Base-by-base conservation (phyloP, 78 protist genomes). In the Emiliania huxleyi region DNA sequence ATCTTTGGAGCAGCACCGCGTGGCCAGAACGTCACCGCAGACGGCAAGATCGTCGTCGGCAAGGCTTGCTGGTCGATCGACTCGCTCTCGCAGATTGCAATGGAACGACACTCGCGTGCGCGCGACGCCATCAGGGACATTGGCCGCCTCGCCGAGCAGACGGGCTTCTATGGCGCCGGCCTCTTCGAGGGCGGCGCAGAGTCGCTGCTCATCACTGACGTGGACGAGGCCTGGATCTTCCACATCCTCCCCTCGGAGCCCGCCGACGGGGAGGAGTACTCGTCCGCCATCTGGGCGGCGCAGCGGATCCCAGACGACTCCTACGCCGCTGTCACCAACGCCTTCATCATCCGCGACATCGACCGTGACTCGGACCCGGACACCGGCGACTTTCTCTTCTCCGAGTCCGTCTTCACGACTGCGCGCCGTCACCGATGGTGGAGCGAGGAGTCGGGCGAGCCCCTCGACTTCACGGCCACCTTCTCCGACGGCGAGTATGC, bases 271-370 rank as follows among this genome's bases (percentile, higher is more conserved):
- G 23, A 15, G 4, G 40, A 69, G 77, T n/a, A 37, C 43, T n/a
- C 43, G 18, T 55, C 79, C 18, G 93, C 96, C 22, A 35, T 95
- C 29, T 93, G 95, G 96, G 96, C 40, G 6, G 96, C 96, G 25
- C 94, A 93, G 91, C 79, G 95, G 35, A 89, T 95, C 15, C 96
- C 96, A 2, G 96, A 93, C 29, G 88, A 25, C 26, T 93, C 92
- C 90, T 71, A 79, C 26, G 79, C 77, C 33, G 93, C 85, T n/a
- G 90, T 87, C 15, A 90, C 94, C 33, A 95, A 95, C 87, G 35
- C 37, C n/a, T 95, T 93, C 91, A 56, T 46, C 40, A 45, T 95
- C 29, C 95, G 96, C 22, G 69, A 75, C 46, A 56, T 95, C 69
- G 42, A 93, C 38, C 48, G 81, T 38, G 18, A 8, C 25, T 19